phyloP scores from a whole-genome alignment of 2,329 filamentous ascomycete species.

The Podosphaera aphanis region DNA sequence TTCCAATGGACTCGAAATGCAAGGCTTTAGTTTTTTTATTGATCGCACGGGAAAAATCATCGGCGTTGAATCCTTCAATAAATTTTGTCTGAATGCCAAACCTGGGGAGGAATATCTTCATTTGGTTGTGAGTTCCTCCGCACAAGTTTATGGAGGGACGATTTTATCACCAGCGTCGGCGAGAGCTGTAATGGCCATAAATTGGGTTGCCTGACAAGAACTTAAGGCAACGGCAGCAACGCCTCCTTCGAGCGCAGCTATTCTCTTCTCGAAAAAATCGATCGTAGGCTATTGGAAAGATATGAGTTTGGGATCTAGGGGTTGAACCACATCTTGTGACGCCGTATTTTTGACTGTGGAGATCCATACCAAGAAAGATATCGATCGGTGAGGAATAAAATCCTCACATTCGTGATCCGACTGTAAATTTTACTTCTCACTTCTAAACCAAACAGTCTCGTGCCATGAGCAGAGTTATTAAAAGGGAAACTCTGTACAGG shows the following conservation, averaged over 20 bases:
- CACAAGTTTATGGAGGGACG: conserved; percentile 78
- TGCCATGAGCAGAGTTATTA: conserved; percentile 89
- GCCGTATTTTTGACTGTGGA: no score
- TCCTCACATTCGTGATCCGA: conserved; percentile 65
- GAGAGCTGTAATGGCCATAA: conserved; percentile 70
- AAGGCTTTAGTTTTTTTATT: conserved; percentile 86
- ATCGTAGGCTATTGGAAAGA: conserved; percentile 46
- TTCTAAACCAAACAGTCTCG: conserved; percentile 86
- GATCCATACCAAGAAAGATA: no score
- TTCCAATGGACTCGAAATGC: conserved; percentile 73
- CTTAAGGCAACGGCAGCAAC: conserved; percentile 64
- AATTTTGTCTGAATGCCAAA: conserved; percentile 78
- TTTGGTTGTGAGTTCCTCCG: conserved; percentile 90
- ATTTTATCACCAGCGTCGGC: conserved; percentile 82
- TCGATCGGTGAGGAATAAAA: no score
- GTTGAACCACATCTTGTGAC: no score
- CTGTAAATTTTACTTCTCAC: conserved; percentile 92
- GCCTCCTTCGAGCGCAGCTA: conserved; percentile 87
- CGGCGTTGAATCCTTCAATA: conserved; percentile 53
- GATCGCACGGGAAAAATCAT: conserved; percentile 59
- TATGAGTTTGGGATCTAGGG: not conserved
- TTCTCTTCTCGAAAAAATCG: conserved; percentile 88
- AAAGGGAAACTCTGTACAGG: conserved; percentile 61
- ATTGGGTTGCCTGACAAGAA: conserved; percentile 78
- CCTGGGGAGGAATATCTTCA: conserved; percentile 77